Evolutionary conservation across 2,329 filamentous ascomycete genomes (phyloP), one percentile per base, ranked within the genome.

Genomic region (Sporothrix pseudoabietina): DNA sequence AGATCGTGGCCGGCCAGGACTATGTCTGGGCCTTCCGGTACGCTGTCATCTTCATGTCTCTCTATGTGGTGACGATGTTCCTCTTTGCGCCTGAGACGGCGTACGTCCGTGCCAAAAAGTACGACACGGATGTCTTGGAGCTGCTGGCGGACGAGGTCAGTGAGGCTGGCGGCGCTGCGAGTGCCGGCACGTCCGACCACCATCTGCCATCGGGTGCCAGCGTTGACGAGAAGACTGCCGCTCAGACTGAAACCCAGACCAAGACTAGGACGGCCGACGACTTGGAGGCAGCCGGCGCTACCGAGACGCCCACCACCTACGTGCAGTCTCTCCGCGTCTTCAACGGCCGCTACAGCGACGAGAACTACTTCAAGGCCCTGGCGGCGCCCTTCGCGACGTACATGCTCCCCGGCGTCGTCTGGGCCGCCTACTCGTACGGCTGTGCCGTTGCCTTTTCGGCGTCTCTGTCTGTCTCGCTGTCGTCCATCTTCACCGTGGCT

Each of bases 41-140:
- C 12, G 69, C 69, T 22, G 63, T 49, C 22, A 66, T 66, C 41
- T 44, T 66, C 22, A 66, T 47, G 63, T 14, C 63, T 10, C 71
- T 83, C 22, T 80, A 82, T 71, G 76, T 78, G 14, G 44, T 83
- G 9, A 75, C 83, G 6, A 78, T 83, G 54, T 80, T 82, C 72
- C 77, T 84, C 52, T 82, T 83, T 74, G 82, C 82, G 6, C 83
- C 82, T 0, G 83, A 84, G 74, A 84, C 83, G 9, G 78, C 79
- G 2, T 84, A 83, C 77, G 79, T 52, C 16, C 70, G 70, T 19
- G 22, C 55, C 1, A 35, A 32, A 2, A 44, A 71, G 55, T 59
- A 65, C 35, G 57, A 71, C 44, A 71, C 49, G 2, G 70, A 71
- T 30, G 61, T 71, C 12, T 14, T 59, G 41, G 71, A 75, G 0